A percentile compares a stretch with the other conserved stretches of the same genome.
Conservation (phyloP, 2,329 filamentous ascomycete genomes). For the Canariomyces notabilis region DNA sequence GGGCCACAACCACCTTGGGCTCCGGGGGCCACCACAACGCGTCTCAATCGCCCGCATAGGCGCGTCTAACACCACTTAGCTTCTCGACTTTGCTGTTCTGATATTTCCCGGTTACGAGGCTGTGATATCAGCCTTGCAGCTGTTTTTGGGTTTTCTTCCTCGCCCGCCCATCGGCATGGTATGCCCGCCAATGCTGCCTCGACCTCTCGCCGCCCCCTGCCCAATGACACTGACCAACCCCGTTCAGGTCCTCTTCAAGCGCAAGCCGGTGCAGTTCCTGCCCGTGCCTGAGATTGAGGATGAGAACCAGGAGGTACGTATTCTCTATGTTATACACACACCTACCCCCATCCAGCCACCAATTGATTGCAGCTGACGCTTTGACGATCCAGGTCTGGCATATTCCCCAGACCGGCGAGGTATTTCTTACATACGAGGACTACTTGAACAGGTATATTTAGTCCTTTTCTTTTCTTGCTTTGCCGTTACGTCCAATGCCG, state of each 20-base stretch:
- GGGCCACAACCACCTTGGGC: constrained; percentile 22
- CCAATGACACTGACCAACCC: constrained; percentile 21
- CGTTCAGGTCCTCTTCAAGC: constrained; percentile 88
- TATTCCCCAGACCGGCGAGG: constrained; percentile 82
- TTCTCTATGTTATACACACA: constrained; percentile 12
- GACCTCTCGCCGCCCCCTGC: constrained; percentile 9
- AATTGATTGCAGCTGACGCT: constrained; percentile 5
- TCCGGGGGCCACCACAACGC: constrained; percentile 22
- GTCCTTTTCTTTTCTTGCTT: constrained; percentile 34
- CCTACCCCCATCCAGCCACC: constrained; percentile 3
- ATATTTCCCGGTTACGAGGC: constrained; percentile 14
- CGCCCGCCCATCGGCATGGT: constrained; percentile 30
- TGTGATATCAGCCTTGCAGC: constrained; percentile 24
- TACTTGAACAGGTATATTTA: constrained; percentile 85
- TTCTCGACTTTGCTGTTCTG: constrained; percentile 2
- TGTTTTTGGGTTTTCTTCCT: constrained; percentile 8
- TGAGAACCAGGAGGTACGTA: constrained; percentile 74
- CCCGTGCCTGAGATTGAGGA: constrained; percentile 67
- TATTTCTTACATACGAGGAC: constrained; percentile 83
- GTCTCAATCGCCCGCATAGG: constrained; percentile 20
- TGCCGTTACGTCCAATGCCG: background rate
- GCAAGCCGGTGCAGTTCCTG: constrained; percentile 85
- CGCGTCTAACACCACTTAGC: constrained; percentile 7
- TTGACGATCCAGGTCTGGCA: constrained; percentile 68
- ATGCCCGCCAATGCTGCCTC: constrained; percentile 21